Base-by-base conservation (phyloP, 1,284 basidiomycete species). In the Moniliella sp. region DNA sequence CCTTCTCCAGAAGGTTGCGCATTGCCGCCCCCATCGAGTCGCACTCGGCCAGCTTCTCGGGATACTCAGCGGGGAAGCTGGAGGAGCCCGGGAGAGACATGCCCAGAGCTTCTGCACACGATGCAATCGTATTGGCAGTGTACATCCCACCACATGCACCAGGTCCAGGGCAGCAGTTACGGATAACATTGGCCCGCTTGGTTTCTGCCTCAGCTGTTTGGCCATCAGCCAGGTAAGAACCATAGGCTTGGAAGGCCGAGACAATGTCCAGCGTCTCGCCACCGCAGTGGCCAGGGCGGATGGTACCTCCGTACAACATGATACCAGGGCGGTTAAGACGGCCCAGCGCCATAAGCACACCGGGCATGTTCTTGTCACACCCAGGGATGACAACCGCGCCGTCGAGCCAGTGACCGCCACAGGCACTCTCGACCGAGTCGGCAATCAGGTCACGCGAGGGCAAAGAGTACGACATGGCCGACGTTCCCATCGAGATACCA, bases 301-400 rank as follows among this genome's bases (percentile, higher is more conserved):
- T 60, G 25, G 57, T 57, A 16, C 57, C 57, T 9, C 57, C 57
- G 35, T 57, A 60, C 7, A 60, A 50, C 52, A 60, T 58, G 32
- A 59, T 43, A 32, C 54, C 54, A 9, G 56, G 56, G 8, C 56
- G 41, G 40, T 59, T 59, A 23, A 57, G 47, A 10, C 56, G 41
- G 19, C 52, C 54, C 10, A 57, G 48, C 3, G 52, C 56, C 46
- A 59, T 59, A 5, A 59, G 40, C 4, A 57, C 54, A 42, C 56
- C 56, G 15, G 56, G 56, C 56, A 59, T 59, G 40, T 59, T 59
- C 42, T 60, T 60, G 43, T 60, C 57, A 32, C 57, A 60, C 18
- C 55, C 55, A 5, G 57, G 57, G 15, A 60, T 48, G 5, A 46
- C 46, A 21, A 60, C 55, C 21, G 33, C 35, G 11, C 55, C 57